Percentiles rank a stretch among this genome's conserved stretches.
Evolutionary conservation across 495 filamentous ascomycete species (phyloP).

Genomic region (Talaromyces liani): DNA sequence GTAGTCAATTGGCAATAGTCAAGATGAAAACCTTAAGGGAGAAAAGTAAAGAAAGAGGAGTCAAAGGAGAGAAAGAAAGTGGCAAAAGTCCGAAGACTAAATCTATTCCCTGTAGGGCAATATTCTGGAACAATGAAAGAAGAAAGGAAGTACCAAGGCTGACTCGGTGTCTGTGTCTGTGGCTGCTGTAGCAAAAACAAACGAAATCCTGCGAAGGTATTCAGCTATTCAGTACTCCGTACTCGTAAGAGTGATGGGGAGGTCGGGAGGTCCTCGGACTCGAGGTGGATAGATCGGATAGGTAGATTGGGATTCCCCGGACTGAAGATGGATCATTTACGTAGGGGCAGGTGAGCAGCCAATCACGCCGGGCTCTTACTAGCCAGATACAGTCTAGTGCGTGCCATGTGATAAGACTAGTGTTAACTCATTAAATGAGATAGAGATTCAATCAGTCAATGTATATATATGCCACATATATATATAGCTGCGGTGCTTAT

Average conservation of each 20-base stretch:
- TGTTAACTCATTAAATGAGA: no score
- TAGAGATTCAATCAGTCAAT: not conserved
- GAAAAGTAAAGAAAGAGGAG: not conserved
- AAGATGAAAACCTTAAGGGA: not conserved
- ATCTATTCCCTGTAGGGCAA: not conserved
- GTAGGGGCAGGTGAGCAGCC: not conserved
- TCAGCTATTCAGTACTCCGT: not conserved
- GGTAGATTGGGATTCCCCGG: not conserved
- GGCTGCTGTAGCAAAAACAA: not conserved
- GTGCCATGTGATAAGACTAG: not conserved
- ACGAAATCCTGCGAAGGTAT: not conserved
- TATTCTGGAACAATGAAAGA: not conserved
- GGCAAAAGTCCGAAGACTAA: not conserved
- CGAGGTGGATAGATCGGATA: not conserved
- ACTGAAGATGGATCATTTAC: not conserved
- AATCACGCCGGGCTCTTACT: not conserved
- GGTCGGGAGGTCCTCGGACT: not conserved
- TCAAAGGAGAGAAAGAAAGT: not conserved
- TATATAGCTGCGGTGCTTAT: not conserved
- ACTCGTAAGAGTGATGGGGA: not conserved
- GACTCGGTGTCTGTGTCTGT: not conserved
- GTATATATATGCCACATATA: not conserved
- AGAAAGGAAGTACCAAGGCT: not conserved
- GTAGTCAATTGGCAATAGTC: not conserved
- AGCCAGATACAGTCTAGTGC: not conserved